phyloP scores from a whole-genome alignment of 768 basidiomycete genomes.

The Hebeloma cylindrosporum region DNA sequence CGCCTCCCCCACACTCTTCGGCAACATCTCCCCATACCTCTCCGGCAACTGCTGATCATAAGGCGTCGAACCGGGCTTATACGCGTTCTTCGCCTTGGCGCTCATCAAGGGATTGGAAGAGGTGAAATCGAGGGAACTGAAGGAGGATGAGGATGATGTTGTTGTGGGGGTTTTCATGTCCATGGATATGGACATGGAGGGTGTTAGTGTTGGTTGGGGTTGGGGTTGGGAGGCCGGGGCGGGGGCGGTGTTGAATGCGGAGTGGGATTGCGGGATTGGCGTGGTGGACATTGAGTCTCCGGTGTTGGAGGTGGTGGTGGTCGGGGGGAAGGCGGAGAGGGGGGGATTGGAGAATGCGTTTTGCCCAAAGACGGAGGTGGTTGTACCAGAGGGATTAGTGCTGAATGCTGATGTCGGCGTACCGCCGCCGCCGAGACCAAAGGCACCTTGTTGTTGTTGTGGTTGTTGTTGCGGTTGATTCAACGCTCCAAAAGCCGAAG shows the following conservation, averaged over 20 bases:
- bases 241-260: slow-evolving; percentile 10
- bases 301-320: background rate
- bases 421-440: slow-evolving; percentile 17
- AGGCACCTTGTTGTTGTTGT: slow-evolving; percentile 15
- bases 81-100: slow-evolving; percentile 26
- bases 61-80: slow-evolving; percentile 49
- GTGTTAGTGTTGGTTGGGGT: too few relatives aligned
- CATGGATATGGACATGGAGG: slow-evolving; percentile 11
- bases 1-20: slow-evolving; percentile 48
- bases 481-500: slow-evolving; percentile 12
- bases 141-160: background rate
- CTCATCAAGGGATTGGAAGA: background rate
- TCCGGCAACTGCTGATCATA: slow-evolving; percentile 57
- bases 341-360: slow-evolving; percentile 7
- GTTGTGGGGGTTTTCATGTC: slow-evolving; percentile 10
- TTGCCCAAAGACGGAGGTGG: slow-evolving; percentile 16
- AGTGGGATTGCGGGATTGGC: slow-evolving; percentile 4
- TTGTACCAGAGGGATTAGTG: background rate
- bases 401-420: slow-evolving; percentile 17
- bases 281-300: background rate
- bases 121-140: slow-evolving; percentile 9
- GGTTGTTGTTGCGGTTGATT: slow-evolving; percentile 1
- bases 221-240: too few relatives aligned
- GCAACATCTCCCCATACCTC: slow-evolving; percentile 59
- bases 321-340: background rate